Conservation (phyloP, 2,329 filamentous ascomycete genomes). For the Sclerotinia trifoliorum region DNA sequence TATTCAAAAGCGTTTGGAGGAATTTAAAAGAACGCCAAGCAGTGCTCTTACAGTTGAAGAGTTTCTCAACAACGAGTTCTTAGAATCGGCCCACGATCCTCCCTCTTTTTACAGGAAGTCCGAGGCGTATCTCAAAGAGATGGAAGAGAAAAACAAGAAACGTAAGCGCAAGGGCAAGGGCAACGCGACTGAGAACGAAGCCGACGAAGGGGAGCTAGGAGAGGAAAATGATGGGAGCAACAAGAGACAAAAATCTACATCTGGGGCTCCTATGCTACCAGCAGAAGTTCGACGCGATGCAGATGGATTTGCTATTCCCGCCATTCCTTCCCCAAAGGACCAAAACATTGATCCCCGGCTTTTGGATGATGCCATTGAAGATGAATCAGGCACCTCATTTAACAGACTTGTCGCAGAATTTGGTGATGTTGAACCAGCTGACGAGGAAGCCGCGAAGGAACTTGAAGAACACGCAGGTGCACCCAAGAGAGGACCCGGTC, state of each 20-base stretch:
- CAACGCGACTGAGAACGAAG: constrained; percentile 28
- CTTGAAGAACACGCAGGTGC: constrained; percentile 27
- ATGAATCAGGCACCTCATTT: constrained; percentile 35
- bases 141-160: constrained; percentile 49
- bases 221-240: constrained; percentile 34
- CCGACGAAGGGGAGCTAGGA: constrained; percentile 31
- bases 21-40: constrained; percentile 85
- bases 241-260: constrained; percentile 33
- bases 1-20: constrained; percentile 84
- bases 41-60: constrained; percentile 84
- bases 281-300: constrained; percentile 54
- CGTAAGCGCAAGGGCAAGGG: constrained; percentile 37
- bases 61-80: constrained; percentile 69
- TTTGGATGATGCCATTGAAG: constrained; percentile 29
- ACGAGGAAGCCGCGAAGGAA: constrained; percentile 16
- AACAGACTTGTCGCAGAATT: constrained; percentile 48
- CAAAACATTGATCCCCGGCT: constrained; percentile 23
- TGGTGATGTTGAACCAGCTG: constrained; percentile 39
- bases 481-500: constrained; percentile 34
- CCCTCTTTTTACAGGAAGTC: constrained; percentile 74
- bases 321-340: constrained; percentile 41
- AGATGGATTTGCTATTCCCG: constrained; percentile 67
- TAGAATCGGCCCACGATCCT: constrained; percentile 76
- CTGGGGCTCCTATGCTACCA: constrained; percentile 25
- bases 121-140: constrained; percentile 56